phyloP scores from a whole-genome alignment of 495 filamentous ascomycete genomes.

The Poronia punctata region DNA sequence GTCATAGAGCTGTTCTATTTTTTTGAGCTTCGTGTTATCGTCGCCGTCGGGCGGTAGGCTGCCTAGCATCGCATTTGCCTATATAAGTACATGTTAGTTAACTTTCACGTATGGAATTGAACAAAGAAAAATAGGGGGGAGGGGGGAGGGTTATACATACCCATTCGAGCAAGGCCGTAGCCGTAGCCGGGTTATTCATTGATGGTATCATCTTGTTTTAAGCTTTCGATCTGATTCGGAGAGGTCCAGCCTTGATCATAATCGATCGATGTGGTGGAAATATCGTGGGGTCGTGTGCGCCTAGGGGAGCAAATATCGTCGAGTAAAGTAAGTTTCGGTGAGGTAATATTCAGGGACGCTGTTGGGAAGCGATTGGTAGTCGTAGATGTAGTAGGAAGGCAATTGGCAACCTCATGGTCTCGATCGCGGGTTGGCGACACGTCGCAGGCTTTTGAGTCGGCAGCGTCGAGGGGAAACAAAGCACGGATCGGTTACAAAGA shows the following conservation, averaged over 20 bases:
- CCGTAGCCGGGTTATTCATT: conserved; percentile 20
- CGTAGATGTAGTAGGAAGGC: not conserved
- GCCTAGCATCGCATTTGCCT: conserved; percentile 22
- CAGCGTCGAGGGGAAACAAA: not conserved
- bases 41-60: conserved; percentile 14
- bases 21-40: conserved; percentile 24
- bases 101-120: conserved; percentile 1
- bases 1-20: conserved; percentile 59
- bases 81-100: conserved; percentile 11
- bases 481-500: conserved; percentile 7
- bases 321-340: not conserved
- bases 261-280: too few relatives aligned
- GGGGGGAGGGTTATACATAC: conserved; percentile 17
- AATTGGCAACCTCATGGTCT: conserved; percentile 5
- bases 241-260: too few relatives aligned
- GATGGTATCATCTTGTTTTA: conserved; percentile 23
- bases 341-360: not conserved
- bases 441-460: not conserved
- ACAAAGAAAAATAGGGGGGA: not conserved
- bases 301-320: too few relatives aligned
- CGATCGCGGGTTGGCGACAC: not conserved
- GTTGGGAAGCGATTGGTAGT: not conserved
- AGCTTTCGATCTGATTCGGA: too few relatives aligned
- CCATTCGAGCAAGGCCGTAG: conserved; percentile 41
- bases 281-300: too few relatives aligned